phyloP scores from a whole-genome alignment of 192 early-diverging fungal species.

The Irineochytrium annulatum region DNA sequence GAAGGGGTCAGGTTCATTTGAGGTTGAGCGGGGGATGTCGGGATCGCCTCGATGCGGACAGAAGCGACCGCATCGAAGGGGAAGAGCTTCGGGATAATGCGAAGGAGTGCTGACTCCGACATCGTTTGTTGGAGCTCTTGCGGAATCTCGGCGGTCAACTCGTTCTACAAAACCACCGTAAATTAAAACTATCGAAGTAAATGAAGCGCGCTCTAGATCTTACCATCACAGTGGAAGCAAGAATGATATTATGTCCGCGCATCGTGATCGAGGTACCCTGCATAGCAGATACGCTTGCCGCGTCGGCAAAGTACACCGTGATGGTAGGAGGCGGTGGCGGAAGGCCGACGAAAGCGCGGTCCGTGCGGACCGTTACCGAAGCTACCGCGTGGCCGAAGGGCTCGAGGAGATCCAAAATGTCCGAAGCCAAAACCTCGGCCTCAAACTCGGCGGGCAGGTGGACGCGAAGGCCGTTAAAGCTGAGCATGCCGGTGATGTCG shows the following conservation, averaged over 20 bases:
- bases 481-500: neutral
- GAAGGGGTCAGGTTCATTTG: too few relatives aligned
- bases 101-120: neutral
- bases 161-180: neutral
- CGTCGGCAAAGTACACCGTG: neutral
- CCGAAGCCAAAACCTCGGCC: neutral
- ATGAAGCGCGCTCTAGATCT: neutral
- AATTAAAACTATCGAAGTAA: neutral
- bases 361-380: neutral
- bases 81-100: constrained; percentile 3
- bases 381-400: neutral
- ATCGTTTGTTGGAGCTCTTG: neutral
- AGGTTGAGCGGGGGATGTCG: neutral
- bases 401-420: neutral
- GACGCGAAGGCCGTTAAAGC: neutral
- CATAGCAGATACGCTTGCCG: neutral
- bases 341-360: neutral
- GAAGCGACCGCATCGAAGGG: neutral
- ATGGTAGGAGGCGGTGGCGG: neutral
- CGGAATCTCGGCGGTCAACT: neutral
- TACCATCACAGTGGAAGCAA: neutral
- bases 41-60: neutral
- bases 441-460: constrained; percentile 6
- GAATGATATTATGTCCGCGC: neutral
- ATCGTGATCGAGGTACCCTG: neutral